Percentiles rank a stretch among this genome's conserved stretches.
Conservation (phyloP, 345 rosid genomes). For the Leavenworthia alabamica region DNA sequence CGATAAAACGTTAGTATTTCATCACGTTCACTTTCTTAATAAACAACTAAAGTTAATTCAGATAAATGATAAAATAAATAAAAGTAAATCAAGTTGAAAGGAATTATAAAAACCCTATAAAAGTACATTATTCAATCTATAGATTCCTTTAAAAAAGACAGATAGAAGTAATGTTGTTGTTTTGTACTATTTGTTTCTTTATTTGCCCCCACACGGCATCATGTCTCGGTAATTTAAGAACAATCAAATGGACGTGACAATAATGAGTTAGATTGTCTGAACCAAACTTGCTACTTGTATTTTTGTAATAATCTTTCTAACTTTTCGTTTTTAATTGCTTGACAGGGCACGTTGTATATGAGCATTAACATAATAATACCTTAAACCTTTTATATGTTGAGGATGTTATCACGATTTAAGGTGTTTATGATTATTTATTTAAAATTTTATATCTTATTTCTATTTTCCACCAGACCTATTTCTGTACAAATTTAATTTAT, state of each 20-base stretch:
- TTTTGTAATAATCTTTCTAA: not conserved
- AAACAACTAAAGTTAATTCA: not conserved
- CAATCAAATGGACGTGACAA: slow-evolving; percentile 7
- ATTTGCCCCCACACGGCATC: slow-evolving; percentile 24
- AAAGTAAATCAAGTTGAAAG: slow-evolving; percentile 1
- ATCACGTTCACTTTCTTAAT: slow-evolving; percentile 9
- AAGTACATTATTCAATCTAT: slow-evolving; percentile 3
- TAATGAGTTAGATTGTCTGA: slow-evolving; percentile 24
- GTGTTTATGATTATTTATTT: not conserved
- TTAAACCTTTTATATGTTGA: not conserved
- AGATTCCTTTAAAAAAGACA: slow-evolving; percentile 5
- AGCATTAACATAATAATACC: not conserved
- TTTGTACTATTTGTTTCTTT: slow-evolving; percentile 13
- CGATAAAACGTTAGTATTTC: slow-evolving; percentile 8
- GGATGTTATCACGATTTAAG: not conserved
- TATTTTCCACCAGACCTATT: too few species aligned
- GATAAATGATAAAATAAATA: not conserved
- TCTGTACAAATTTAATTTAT: not conserved
- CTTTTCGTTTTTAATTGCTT: slow-evolving; percentile 16
- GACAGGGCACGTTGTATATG: not conserved
- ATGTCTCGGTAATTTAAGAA: slow-evolving; percentile 9
- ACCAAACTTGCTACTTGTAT: slow-evolving; percentile 22
- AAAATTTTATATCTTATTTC: too few species aligned
- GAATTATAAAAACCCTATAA: slow-evolving; percentile 14
- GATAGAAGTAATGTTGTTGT: not conserved